Conservation (phyloP, 2,329 filamentous ascomycete genomes). For the Sporothrix globosa region DNA sequence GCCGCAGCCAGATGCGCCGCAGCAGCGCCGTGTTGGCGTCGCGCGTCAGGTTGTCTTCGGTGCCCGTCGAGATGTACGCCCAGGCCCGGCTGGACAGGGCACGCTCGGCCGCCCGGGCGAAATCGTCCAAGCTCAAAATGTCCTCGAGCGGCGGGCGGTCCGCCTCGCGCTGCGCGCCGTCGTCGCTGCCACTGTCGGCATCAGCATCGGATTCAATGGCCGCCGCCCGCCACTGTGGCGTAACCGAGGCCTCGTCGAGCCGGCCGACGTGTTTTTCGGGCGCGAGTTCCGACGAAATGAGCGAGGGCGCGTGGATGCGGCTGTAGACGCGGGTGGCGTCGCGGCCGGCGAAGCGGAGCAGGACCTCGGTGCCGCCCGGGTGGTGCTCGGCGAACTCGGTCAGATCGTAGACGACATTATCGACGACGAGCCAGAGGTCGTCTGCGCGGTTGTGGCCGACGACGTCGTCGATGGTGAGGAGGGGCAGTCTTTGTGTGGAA, state of each 20-base stretch:
- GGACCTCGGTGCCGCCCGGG: conserved; percentile 48
- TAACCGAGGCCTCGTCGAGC: conserved; percentile 49
- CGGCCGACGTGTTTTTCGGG: conserved; percentile 53
- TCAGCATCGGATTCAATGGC: conserved; percentile 32
- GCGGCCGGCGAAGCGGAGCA: conserved; percentile 55
- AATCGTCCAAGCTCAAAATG: conserved; percentile 49
- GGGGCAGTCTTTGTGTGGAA: neutral
- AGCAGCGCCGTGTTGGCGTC: conserved; percentile 54
- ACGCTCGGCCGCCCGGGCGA: conserved; percentile 52
- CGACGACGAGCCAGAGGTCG: conserved; percentile 69
- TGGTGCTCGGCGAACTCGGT: conserved; percentile 61
- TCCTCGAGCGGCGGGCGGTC: conserved; percentile 32
- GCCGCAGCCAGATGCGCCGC: conserved; percentile 56
- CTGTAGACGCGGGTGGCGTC: conserved; percentile 59
- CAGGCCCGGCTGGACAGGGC: conserved; percentile 54
- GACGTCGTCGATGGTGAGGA: conserved; percentile 44
- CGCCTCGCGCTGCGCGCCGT: neutral
- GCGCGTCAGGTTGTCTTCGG: conserved; percentile 56
- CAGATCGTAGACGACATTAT: conserved; percentile 70
- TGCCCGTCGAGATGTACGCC: conserved; percentile 60
- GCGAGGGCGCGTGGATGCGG: conserved; percentile 51
- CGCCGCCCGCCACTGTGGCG: conserved; percentile 33
- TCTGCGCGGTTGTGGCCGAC: conserved; percentile 52
- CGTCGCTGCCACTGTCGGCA: conserved; percentile 13
- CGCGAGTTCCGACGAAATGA: conserved; percentile 49